Base-by-base conservation (phyloP, 1,284 basidiomycete genomes). In the Papiliotrema nemorosa region DNA sequence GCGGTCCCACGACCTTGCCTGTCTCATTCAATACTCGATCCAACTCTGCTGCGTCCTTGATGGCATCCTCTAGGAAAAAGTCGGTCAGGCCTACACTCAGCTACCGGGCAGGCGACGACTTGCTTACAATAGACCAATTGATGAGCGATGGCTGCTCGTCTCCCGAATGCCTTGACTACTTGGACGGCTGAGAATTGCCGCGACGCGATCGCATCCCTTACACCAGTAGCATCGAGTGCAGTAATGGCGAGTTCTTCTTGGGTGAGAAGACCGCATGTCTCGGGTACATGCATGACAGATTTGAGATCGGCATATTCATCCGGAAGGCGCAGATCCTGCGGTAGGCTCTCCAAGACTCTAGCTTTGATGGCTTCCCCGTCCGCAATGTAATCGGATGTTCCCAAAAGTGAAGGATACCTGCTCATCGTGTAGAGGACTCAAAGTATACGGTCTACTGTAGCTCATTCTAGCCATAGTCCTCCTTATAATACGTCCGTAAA, bases 11-110 rank as follows among this genome's bases (percentile, higher is more conserved):
- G 3, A 77, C 66, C 22, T 40, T 40, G 12, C 80, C 80, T 0
- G 75, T 80, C 42, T 63, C 64, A 44, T 76, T 75, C 22, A 84
- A 64, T 59, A 82, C 72, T 1, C 75, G 78, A 57, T 88, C 86
- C 5, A 85, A 75, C 60, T 80, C 75, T 36, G 67, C 71, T 3
- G 86, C 86, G 20, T 80, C 75, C 25, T 70, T 73, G 7, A 86
- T 69, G 0, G 83, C 85, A 7, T 29, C 42, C 21, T 79, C 78
- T 0, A 84, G 81, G 38, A 82, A 76, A 56, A 85, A 84, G 57
- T 86, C 85, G 3, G 84, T 85, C 42, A 87, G n/a, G n/a, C n/a
- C n/a, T n/a, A n/a, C n/a, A n/a, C n/a, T n/a, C n/a, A n/a, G n/a
- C n/a, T n/a, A n/a, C n/a, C n/a, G n/a, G n/a, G n/a, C n/a, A n/a